A percentile compares a stretch with the other conserved stretches of the same genome.
phyloP scores from a whole-genome alignment of 768 basidiomycete genomes.

The Terana coerulea region DNA sequence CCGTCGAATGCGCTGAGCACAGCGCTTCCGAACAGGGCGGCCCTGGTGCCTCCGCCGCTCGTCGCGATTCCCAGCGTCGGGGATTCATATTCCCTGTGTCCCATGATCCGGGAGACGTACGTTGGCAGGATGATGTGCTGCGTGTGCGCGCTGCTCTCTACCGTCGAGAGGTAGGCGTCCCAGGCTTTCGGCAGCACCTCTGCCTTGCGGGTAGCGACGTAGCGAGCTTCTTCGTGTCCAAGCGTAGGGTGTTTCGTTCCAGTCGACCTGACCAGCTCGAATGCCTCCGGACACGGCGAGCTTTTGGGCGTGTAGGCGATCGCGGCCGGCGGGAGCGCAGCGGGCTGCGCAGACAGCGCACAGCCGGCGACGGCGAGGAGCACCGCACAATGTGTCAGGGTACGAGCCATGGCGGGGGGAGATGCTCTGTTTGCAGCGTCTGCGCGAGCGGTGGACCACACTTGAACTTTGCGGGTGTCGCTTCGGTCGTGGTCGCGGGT shows the following conservation, averaged over 20 bases:
- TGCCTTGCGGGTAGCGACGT: conserved; percentile 31
- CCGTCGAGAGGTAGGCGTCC: conserved; percentile 36
- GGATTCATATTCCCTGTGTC: conserved; percentile 12
- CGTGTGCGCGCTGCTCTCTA: conserved; percentile 24
- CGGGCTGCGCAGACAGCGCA: neutral
- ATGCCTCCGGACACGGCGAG: conserved; percentile 18
- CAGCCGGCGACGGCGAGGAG: neutral
- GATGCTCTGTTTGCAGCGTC: neutral
- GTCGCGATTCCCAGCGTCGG: conserved; percentile 46
- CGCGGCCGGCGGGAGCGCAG: conserved; percentile 11
- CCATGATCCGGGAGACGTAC: conserved; percentile 32
- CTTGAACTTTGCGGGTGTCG: too few relatives aligned
- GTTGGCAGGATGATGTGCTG: conserved; percentile 23
- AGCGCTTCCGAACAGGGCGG: conserved; percentile 51
- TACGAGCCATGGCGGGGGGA: neutral
- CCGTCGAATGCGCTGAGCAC: conserved; percentile 47
- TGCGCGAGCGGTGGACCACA: too few relatives aligned
- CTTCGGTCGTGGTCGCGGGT: too few relatives aligned
- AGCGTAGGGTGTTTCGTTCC: conserved; percentile 22
- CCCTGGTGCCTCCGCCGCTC: conserved; percentile 56
- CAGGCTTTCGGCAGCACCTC: conserved; percentile 38
- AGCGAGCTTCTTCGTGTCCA: conserved; percentile 31
- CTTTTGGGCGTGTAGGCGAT: conserved; percentile 17
- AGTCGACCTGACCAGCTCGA: conserved; percentile 17
- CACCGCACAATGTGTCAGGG: too few relatives aligned